Evolutionary conservation across 2,329 filamentous ascomycete genomes (phyloP), one percentile per base, ranked within the genome.

Genomic region (Dactylellina cionopaga): DNA sequence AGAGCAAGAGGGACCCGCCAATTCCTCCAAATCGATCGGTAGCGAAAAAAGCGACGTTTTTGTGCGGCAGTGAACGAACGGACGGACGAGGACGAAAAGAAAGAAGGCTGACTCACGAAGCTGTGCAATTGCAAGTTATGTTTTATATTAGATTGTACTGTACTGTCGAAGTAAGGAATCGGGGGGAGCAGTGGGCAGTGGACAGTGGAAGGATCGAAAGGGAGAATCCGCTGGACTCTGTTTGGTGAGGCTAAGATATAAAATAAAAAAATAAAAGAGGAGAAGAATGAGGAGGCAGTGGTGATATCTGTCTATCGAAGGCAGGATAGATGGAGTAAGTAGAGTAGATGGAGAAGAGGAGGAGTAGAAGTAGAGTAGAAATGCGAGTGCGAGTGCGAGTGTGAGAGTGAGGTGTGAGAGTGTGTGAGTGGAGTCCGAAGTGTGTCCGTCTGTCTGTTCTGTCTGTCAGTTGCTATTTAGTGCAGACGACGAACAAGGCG

Each of bases 51-150:
- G 66, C 58, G 51, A 71, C 66, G 66, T 43, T 52, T 71, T 64
- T 71, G 66, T 71, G 66, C 66, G 66, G 66, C 66, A 71, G 27
- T 13, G 41, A n/a, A n/a, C n/a, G n/a, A n/a, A n/a, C n/a, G n/a
- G n/a, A n/a, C n/a, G n/a, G n/a, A n/a, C n/a, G n/a, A n/a, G n/a
- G n/a, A n/a, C n/a, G n/a, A n/a, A n/a, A n/a, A n/a, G n/a, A n/a
- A n/a, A n/a, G n/a, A n/a, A 25, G 24, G 44, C 41, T 39, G 37
- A 51, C 31, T 41, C 29, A 51, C 22, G 31, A 41, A 47, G 44
- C 25, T 15, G 29, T n/a, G n/a, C 39, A 31, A 29, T 25, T 19
- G n/a, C n/a, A n/a, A n/a, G n/a, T n/a, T n/a, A n/a, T n/a, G n/a
- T n/a, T n/a, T n/a, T n/a, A n/a, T n/a, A n/a, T n/a, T n/a, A n/a